Evolutionary conservation across 2,329 filamentous ascomycete genomes (phyloP).

Genomic region (Dothistroma pini): DNA sequence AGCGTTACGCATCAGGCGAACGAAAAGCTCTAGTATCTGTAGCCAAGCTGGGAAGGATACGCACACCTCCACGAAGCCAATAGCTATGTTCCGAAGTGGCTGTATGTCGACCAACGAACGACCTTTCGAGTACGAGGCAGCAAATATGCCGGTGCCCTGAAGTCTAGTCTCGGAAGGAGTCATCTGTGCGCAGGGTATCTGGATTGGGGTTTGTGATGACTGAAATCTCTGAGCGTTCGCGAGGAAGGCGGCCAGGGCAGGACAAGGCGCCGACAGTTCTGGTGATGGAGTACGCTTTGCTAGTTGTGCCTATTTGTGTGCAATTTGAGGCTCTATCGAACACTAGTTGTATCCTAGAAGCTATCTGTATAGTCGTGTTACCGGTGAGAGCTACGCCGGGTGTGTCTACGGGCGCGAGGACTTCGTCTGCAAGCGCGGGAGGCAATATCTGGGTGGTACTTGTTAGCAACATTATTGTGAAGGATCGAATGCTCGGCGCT

Average conservation of each 20-base stretch:
- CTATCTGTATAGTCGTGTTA: background rate
- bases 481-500: too few relatives aligned
- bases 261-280: background rate
- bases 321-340: background rate
- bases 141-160: background rate
- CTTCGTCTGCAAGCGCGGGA: background rate
- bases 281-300: background rate
- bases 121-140: background rate
- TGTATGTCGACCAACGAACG: slow-evolving; percentile 7
- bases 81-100: slow-evolving; percentile 13
- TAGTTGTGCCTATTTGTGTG: background rate
- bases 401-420: background rate
- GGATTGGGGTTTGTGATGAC: background rate
- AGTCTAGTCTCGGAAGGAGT: background rate
- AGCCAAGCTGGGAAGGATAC: slow-evolving; percentile 17
- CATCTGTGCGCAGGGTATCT: background rate
- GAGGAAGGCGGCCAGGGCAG: background rate
- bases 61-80: slow-evolving; percentile 17
- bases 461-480: too few relatives aligned
- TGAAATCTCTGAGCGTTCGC: background rate
- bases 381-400: background rate
- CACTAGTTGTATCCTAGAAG: background rate
- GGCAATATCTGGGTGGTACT: too few relatives aligned
- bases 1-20: slow-evolving; percentile 42
- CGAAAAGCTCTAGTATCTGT: slow-evolving; percentile 3